Base-by-base conservation (phyloP, 371 early-diverging fungal genomes). In the Umbelopsis sp. region DNA sequence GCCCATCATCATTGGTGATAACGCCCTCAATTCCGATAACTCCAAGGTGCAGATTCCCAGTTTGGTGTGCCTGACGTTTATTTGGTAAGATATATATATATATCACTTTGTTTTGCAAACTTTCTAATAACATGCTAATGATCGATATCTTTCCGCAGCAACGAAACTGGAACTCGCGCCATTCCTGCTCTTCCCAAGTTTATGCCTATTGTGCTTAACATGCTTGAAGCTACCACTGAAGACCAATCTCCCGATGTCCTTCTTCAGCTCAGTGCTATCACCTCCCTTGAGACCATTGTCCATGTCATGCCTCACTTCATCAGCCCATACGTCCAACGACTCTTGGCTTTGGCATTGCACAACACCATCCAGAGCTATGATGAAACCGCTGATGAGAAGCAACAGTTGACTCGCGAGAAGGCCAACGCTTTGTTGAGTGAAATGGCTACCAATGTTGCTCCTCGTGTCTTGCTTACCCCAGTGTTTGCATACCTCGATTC, bases 111-210 rank as follows among this genome's bases (percentile, higher is more conserved):
- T 41, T 41, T 41, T 48, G 48, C 20, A 63, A 65, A 65, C 63
- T 10, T 65, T 45, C 0, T 12, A 14, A 29, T 45, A 45, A 18
- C 45, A 57, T 66, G 45, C 25, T 53, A 63, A 10, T 57, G 70
- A 35, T 50, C 20, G 4, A 57, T 63, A 50, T 69, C 52, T 48
- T 53, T 16, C 7, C 63, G 8, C 63, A 74, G 90, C 72, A 83
- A 83, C 72, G 91, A 91, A 69, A 84, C 94, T 25, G 94, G 94
- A 46, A 84, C 94, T 63, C 91, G 95, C 52, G 83, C 91, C n/a
- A 88, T 96, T 8, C 93, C 95, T 12, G 86, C 84, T 73, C 77
- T 97, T 69, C 93, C 95, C 70, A 89, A 92, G 83, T 90, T 93
- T 51, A 89, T 96, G 89, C 95, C 94, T 57, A 69, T 81, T 9